Percentiles rank a stretch among this genome's conserved stretches.
These are phyloP conservation scores for Tephrocybe sp. DNA, from an alignment of 768 basidiomycete genomes.

Conservation along the genomic window DNA sequence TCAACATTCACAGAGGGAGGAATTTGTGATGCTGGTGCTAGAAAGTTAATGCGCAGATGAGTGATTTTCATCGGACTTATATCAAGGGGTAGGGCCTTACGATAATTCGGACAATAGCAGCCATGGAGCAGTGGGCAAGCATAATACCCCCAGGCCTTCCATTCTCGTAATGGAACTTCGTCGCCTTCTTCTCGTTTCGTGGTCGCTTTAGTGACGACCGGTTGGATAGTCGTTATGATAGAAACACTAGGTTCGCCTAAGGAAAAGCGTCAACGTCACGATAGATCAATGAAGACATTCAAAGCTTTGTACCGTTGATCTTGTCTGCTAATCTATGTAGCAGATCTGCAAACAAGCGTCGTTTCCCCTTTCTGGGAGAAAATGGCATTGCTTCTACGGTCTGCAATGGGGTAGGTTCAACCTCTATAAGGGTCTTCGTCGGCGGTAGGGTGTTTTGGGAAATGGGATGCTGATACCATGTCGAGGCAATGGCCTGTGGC, in stretches of 20 bases:
- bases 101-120: conserved; percentile 40
- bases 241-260: background rate
- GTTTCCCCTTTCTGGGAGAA: background rate
- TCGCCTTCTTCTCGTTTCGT: background rate
- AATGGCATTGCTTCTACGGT: background rate
- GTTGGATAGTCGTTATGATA: too few species aligned
- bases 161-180: conserved; percentile 29
- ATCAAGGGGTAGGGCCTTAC: conserved; percentile 26
- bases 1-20: conserved; percentile 25
- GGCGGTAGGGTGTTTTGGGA: background rate
- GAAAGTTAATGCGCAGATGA: background rate
- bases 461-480: conserved; percentile 18
- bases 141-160: conserved; percentile 58
- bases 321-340: conserved; percentile 9
- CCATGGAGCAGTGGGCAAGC: conserved; percentile 45
- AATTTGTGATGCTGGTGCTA: conserved; percentile 22
- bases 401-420: background rate
- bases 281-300: background rate
- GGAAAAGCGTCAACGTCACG: background rate
- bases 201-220: background rate
- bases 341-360: background rate
- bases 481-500: conserved; percentile 20
- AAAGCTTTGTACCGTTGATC: conserved; percentile 4
- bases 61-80: background rate
- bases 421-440: background rate